Evolutionary conservation across 257 asterid species (phyloP), one percentile per base, ranked within the genome.

Genomic region (Nicotiana undulata): DNA sequence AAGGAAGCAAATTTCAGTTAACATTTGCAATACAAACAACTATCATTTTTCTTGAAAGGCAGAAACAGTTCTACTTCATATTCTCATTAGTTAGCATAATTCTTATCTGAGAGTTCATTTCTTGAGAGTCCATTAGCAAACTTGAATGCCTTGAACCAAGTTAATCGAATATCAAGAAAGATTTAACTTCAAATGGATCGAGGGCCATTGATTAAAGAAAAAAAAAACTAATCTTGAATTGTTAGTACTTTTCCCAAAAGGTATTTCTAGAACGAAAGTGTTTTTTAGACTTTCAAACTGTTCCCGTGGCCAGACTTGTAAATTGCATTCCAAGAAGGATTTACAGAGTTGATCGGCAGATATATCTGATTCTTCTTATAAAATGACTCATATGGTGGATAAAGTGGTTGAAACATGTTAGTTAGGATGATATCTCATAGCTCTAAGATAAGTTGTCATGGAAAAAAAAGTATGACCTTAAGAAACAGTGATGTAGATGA

Each of bases 401-500:
- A 88, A 87, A 63, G 75, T 70, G 22, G 88, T 84, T 9, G 90
- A 88, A 26, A 84, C 89, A 3, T 86, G 93, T 44, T 83, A 91
- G 46, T 88, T 91, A 3, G 93, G 90, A n/a, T 82, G 89, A 61
- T 86, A 75, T 88, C 97, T 61, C 91, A 86, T 18, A 65, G 40
- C 44, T 80, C 87, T 16, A 85, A 24, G 18, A 64, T 85, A 0
- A 90, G 89, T 78, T 90, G 92, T 85, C 90, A 86, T 85, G 90
- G 85, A 16, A 89, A 81, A 31, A 89, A 85, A 76, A 59, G 82
- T 15, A 86, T 88, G 44, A 87, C 85, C 63, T 83, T 90, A 67
- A 76, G 94, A 80, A 85, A 81, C 72, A 77, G 83, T 40, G 89
- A 90, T 26, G 96, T 93, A 59, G 89, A 92, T 82, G 89, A 91